Evolutionary conservation across 2,329 filamentous ascomycete genomes (phyloP).

Genomic region (Aspergillus sp.): DNA sequence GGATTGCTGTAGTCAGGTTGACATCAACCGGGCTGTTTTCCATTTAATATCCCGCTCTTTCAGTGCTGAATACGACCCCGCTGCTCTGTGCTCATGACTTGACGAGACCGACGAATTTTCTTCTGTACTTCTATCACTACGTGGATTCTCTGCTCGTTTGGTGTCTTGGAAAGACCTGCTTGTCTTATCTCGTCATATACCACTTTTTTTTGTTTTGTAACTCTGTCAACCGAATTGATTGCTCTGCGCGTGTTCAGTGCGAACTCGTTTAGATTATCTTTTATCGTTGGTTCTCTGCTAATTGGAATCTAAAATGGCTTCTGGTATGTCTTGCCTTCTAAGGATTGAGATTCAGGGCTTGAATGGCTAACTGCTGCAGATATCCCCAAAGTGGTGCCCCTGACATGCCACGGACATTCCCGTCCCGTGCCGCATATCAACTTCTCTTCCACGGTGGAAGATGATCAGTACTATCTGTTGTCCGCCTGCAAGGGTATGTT

Average conservation of each 20-base stretch:
- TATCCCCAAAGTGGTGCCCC: conserved; percentile 67
- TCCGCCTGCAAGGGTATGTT: conserved; percentile 81
- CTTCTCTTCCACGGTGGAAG: conserved; percentile 80
- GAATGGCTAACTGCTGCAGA: conserved; percentile 27
- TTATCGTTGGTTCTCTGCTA: conserved; percentile 3
- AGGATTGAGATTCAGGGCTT: too few species aligned
- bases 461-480: conserved; percentile 86
- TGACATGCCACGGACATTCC: conserved; percentile 94
- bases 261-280: not conserved
- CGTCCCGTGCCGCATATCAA: conserved; percentile 87
- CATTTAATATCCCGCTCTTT: conserved; percentile 13
- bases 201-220: conserved; percentile 7
- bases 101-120: conserved; percentile 42
- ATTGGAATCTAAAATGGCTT: conserved; percentile 4
- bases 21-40: conserved; percentile 1
- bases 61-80: conserved; percentile 14
- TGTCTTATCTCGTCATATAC: conserved; percentile 8
- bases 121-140: conserved; percentile 29
- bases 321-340: conserved; percentile 16
- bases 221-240: conserved; percentile 1
- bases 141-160: conserved; percentile 18
- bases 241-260: not conserved
- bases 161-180: conserved; percentile 10
- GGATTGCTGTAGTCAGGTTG: not conserved
- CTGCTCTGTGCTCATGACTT: conserved; percentile 36